Conservation (phyloP, 2,329 filamentous ascomycete species). For the Colletotrichum tamarilloi region DNA sequence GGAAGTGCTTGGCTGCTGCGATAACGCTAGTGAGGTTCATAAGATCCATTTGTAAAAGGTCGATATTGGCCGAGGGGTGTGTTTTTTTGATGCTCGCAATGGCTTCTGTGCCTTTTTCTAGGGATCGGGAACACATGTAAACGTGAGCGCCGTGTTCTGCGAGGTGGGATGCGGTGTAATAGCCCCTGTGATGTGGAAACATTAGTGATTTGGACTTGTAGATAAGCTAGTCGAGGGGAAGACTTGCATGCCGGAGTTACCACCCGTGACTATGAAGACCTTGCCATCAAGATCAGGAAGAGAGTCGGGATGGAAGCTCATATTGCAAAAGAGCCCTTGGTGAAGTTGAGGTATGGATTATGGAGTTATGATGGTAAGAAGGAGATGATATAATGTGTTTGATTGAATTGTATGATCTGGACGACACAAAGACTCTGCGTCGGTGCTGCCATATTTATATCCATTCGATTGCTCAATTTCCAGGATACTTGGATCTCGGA, state of each 20-base stretch:
- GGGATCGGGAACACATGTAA: conserved; percentile 53
- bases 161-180: conserved; percentile 48
- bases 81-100: conserved; percentile 46
- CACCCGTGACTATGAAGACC: conserved; percentile 57
- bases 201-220: not conserved
- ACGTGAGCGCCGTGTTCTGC: conserved; percentile 51
- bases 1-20: conserved; percentile 46
- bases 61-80: conserved; percentile 44
- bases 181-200: conserved; percentile 41
- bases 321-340: not conserved
- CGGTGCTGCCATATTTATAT: too few species aligned
- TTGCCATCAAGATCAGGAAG: conserved; percentile 56
- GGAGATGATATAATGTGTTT: too few species aligned
- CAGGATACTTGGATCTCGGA: too few species aligned
- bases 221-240: not conserved
- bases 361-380: too few species aligned
- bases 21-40: conserved; percentile 48
- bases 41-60: conserved; percentile 50
- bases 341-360: too few species aligned
- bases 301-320: conserved; percentile 50
- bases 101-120: conserved; percentile 44
- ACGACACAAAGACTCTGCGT: too few species aligned
- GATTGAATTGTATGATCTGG: too few species aligned
- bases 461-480: too few species aligned
- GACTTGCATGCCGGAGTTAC: conserved; percentile 57